Conservation (phyloP, 345 rosid genomes). For the Punica granatum region DNA sequence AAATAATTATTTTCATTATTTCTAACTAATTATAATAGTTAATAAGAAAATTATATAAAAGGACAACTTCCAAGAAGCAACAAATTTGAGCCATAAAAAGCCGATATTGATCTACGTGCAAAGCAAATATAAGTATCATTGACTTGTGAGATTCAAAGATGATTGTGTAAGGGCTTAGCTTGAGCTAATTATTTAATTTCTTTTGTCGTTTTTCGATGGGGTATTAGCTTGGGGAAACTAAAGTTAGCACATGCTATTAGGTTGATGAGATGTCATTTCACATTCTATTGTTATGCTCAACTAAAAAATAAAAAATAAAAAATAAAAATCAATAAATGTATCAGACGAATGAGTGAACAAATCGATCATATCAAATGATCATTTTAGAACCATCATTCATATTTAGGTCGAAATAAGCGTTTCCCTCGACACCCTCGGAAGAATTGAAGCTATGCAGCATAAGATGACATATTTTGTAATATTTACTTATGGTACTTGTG, state of each 20-base stretch:
- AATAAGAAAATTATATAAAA: too few relatives aligned
- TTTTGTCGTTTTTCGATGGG: neutral
- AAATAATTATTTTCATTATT: neutral
- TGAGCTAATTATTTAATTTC: conserved; percentile 1
- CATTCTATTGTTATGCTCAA: neutral
- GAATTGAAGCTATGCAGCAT: too few relatives aligned
- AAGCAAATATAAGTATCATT: neutral
- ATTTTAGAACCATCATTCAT: too few relatives aligned
- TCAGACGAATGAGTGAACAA: neutral
- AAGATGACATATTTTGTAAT: too few relatives aligned
- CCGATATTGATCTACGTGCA: neutral
- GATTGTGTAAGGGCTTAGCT: neutral
- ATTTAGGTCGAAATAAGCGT: too few relatives aligned
- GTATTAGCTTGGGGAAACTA: neutral
- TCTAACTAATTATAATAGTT: neutral
- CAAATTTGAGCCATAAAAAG: neutral
- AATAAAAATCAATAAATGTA: neutral
- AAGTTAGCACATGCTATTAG: conserved; percentile 3
- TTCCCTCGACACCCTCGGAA: too few relatives aligned
- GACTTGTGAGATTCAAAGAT: conserved; percentile 5
- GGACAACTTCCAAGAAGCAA: conserved; percentile 5
- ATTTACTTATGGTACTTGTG: too few relatives aligned
- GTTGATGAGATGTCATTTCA: conserved; percentile 1
- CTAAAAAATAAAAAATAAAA: neutral
- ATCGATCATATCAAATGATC: too few relatives aligned